Conservation (phyloP, 352 stramenopile genomes). For the Globisporangium lucens region DNA sequence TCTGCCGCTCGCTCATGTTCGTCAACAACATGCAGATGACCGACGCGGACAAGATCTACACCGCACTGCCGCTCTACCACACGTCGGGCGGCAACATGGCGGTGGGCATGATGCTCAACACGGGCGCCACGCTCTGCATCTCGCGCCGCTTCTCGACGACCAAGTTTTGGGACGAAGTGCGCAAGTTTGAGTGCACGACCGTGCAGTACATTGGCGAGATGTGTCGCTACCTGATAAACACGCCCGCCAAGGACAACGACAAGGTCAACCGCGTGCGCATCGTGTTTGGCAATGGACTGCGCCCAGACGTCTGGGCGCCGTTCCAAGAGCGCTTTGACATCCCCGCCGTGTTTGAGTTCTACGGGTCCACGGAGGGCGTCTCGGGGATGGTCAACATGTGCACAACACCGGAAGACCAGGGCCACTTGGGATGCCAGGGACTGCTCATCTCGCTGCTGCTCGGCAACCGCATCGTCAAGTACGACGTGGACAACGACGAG, state of each 20-base stretch:
- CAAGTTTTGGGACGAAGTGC: constrained; percentile 76
- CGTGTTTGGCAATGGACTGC: constrained; percentile 89
- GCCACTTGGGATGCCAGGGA: constrained; percentile 61
- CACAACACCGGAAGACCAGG: constrained; percentile 45
- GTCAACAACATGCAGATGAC: constrained; percentile 47
- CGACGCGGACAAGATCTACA: constrained; percentile 72
- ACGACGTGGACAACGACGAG: constrained; percentile 73
- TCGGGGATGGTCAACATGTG: constrained; percentile 84
- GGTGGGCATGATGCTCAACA: constrained; percentile 75
- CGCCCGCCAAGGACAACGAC: constrained; percentile 41
- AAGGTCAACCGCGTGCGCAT: constrained; percentile 65
- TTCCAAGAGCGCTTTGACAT: constrained; percentile 89
- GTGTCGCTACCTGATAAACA: constrained; percentile 79
- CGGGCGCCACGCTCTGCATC: constrained; percentile 68
- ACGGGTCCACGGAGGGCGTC: constrained; percentile 88
- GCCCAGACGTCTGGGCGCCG: constrained; percentile 81
- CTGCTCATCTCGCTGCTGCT: constrained; percentile 51
- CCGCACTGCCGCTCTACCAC: constrained; percentile 80
- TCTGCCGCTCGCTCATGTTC: constrained; percentile 52
- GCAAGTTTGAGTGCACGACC: constrained; percentile 61
- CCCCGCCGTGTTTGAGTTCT: constrained; percentile 88
- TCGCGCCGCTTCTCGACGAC: constrained; percentile 68
- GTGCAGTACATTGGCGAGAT: constrained; percentile 92
- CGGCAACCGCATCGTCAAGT: constrained; percentile 67
- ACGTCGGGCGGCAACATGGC: constrained; percentile 76